Evolutionary conservation across 108 stramenopile genomes (phyloP).

Genomic region (Skeletonema potamos): DNA sequence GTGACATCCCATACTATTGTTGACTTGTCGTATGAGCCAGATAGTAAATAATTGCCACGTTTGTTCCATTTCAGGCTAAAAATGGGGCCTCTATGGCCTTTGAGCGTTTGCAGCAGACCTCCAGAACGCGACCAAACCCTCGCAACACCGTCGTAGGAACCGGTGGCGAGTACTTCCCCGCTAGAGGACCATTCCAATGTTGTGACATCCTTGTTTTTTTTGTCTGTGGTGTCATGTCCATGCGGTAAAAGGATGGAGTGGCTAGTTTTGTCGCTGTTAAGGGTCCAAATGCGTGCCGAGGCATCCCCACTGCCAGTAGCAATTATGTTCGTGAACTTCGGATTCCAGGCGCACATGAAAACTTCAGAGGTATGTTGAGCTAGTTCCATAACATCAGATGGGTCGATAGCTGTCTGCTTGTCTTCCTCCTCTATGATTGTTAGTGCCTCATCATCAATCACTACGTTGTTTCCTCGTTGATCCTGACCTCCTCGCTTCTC

Average conservation of each 20-base stretch:
- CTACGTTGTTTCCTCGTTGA: conserved; percentile 8
- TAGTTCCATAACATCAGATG: conserved; percentile 70
- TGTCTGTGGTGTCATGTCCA: conserved; percentile 68
- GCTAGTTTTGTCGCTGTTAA: conserved; percentile 67
- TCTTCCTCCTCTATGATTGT: conserved; percentile 59
- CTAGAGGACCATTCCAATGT: conserved; percentile 95
- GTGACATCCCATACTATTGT: conserved; percentile 96
- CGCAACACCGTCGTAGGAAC: conserved; percentile 94
- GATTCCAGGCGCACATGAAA: conserved; percentile 98
- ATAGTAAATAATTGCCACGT: conserved; percentile 85
- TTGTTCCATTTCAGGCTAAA: conserved; percentile 97
- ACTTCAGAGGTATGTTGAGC: conserved; percentile 91
- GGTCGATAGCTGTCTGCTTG: conserved; percentile 52
- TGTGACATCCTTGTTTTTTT: conserved; percentile 96
- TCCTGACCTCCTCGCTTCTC: conserved; percentile 18
- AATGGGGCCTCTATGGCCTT: conserved; percentile 92
- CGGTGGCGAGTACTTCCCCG: conserved; percentile 90
- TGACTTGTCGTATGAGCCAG: conserved; percentile 93
- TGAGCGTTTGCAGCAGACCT: conserved; percentile 77
- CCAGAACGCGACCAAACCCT: conserved; percentile 91
- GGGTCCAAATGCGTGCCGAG: conserved; percentile 91
- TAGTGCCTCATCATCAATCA: conserved; percentile 3
- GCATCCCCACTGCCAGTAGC: conserved; percentile 95
- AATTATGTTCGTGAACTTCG: conserved; percentile 83
- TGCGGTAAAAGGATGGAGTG: conserved; percentile 84